Evolutionary conservation across 495 filamentous ascomycete genomes (phyloP), one percentile per base, ranked within the genome.

Genomic region (Xylaria palmicola): DNA sequence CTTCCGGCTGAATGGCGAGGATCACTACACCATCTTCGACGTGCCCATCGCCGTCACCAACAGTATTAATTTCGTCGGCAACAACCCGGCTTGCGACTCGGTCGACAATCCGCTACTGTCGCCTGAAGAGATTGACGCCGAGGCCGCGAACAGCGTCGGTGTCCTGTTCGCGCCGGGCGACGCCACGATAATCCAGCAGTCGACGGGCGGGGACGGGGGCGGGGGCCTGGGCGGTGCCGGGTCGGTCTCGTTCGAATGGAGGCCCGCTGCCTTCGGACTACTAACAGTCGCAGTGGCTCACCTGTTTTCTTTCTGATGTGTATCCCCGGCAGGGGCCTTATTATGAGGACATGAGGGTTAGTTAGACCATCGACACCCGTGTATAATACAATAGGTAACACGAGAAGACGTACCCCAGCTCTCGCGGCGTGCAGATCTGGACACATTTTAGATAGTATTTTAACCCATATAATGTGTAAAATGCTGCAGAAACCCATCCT

Each of bases 11-110:
- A 86, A 88, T 63, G 82, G 79, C 6, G 77, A 75, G 0, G 79
- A 88, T 44, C 79, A 82, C 59, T 89, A 88, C 71, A 87, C 86
- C n/a, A 81, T 89, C 51, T 89, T 88, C 59, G 81, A 89, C 49
- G 73, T 88, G 19, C 86, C 86, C 20, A 86, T 90, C 63, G 79
- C 79, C 3, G 82, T 89, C 49, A 86, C 85, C n/a, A 90, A 89
- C 63, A 75, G 75, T 45, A 88, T 89, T 60, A 64, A 75, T 0
- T 67, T 71, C 19, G 65, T 62, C 7, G 65, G 56, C 27, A 59
- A 59, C 52, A 73, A 81, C 32, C 76, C 79, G 27, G 67, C 75
- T 27, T 84, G 81, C 53, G 78, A 79, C 50, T 55, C 57, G 0
- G 63, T 84, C 27, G 66, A 78, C 53, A 84, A 84, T 59, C 65